Percentiles rank a stretch among this genome's conserved stretches.
These are phyloP conservation scores for Chaetomium olivaceum DNA, from an alignment of 2,329 filamentous ascomycete genomes.

Conservation along the genomic window DNA sequence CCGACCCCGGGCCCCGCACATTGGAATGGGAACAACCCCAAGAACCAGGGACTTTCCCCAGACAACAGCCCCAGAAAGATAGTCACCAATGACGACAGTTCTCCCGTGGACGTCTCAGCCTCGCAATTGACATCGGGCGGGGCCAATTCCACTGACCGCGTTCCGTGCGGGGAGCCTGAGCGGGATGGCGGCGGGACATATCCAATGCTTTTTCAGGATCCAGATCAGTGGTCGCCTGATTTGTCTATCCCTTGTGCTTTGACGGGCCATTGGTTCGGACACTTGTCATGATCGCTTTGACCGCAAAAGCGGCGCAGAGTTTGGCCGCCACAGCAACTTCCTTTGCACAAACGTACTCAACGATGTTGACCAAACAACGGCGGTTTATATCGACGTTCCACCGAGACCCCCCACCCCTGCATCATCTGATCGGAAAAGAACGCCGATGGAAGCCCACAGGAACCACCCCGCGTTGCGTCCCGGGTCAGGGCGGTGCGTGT, in stretches of 20 bases:
- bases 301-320: neutral
- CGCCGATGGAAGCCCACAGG: neutral
- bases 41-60: neutral
- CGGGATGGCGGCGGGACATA: neutral
- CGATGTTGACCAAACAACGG: neutral
- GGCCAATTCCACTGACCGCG: neutral
- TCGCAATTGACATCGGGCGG: neutral
- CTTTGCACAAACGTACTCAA: too few species aligned
- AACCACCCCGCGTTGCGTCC: neutral
- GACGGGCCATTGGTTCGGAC: neutral
- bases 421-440: slow-evolving; percentile 4
- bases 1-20: neutral
- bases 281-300: neutral
- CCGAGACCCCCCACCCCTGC: neutral
- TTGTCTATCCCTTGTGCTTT: neutral
- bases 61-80: neutral
- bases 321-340: neutral
- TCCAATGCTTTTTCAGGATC: neutral
- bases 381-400: neutral
- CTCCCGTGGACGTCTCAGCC: neutral
- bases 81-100: slow-evolving; percentile 3
- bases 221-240: neutral
- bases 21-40: neutral
- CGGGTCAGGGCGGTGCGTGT: neutral
- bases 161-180: neutral